Base-by-base conservation (phyloP, 805 yeast genomes). In the Schwanniomyces polymorphus region DNA sequence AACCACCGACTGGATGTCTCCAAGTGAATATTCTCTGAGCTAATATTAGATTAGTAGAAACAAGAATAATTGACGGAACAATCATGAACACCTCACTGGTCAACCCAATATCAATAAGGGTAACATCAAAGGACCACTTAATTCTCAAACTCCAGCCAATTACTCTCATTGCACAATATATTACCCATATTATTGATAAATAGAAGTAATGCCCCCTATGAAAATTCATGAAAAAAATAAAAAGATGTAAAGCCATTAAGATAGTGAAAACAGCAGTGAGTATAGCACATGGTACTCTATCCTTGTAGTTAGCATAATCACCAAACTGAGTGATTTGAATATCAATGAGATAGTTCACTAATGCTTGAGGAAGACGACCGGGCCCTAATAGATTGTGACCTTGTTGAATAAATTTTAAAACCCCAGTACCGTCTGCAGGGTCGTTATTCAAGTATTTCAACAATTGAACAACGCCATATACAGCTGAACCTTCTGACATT, bases 11-110 rank as follows among this genome's bases (percentile, higher is more conserved):
- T 7, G 92, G 91, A 59, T 86, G 91, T 61, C 85, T 73, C 88
- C 90, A 85, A 5, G 89, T 84, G 64, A 85, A 84, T 18, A 86
- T 68, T 60, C 92, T 78, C 61, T 85, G 91, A 4, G 87, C 88
- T 44, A 86, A 65, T 18, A 85, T 77, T 62, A 85, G 71, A 58
- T 83, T 84, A 57, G 82, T 72, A 3, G 85, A 75, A 27, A 81
- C 80, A 38, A 86, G 59, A 25, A 81, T 59, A n/a, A 84, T 78
- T 14, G 82, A 75, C 3, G 90, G 82, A 8, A 83, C 67, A 52
- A 82, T 75, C 25, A 79, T 58, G 42, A 86, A 74, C 25, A 84
- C 81, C 38, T 76, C 79, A 2, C 82, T 73, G 2, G 85, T 74
- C 42, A 86, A 68, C 31, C 88, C 92, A 25, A 67, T 51, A 14